phyloP scores from a whole-genome alignment of 495 filamentous ascomycete species.

The Glarea lozoyensis region DNA sequence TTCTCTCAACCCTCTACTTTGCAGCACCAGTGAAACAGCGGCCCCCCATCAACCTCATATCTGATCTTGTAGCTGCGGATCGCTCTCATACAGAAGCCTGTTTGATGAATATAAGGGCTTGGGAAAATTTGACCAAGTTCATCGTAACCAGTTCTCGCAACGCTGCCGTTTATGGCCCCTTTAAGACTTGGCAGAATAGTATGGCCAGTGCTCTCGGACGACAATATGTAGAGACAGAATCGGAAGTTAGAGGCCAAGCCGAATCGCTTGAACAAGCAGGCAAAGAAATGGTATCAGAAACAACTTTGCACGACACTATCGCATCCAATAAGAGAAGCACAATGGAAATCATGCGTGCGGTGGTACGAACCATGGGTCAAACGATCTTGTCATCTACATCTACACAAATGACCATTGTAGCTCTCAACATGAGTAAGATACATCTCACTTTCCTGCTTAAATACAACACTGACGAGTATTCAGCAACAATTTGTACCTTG shows the following conservation, averaged over 20 bases:
- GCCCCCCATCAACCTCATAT: slow-evolving; percentile 61
- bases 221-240: slow-evolving; percentile 38
- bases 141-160: slow-evolving; percentile 46
- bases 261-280: neutral
- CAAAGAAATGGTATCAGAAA: slow-evolving; percentile 1
- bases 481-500: slow-evolving; percentile 1
- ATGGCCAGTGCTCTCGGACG: slow-evolving; percentile 38
- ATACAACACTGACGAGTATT: neutral
- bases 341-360: slow-evolving; percentile 1
- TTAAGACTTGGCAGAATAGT: slow-evolving; percentile 61
- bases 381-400: neutral
- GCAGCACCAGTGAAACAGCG: slow-evolving; percentile 63
- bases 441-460: neutral
- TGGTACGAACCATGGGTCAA: neutral
- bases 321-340: slow-evolving; percentile 6
- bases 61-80: slow-evolving; percentile 67
- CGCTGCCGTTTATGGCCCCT: slow-evolving; percentile 45
- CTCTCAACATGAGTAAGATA: slow-evolving; percentile 3
- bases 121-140: slow-evolving; percentile 70
- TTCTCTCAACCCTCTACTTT: slow-evolving; percentile 85
- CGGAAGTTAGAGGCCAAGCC: slow-evolving; percentile 28
- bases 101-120: slow-evolving; percentile 71
- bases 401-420: neutral
- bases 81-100: slow-evolving; percentile 81
- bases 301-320: slow-evolving; percentile 2